Percentiles rank a stretch among this genome's conserved stretches.
phyloP scores from a whole-genome alignment of 2,329 filamentous ascomycete species.

The Stemphylium vesicarium region DNA sequence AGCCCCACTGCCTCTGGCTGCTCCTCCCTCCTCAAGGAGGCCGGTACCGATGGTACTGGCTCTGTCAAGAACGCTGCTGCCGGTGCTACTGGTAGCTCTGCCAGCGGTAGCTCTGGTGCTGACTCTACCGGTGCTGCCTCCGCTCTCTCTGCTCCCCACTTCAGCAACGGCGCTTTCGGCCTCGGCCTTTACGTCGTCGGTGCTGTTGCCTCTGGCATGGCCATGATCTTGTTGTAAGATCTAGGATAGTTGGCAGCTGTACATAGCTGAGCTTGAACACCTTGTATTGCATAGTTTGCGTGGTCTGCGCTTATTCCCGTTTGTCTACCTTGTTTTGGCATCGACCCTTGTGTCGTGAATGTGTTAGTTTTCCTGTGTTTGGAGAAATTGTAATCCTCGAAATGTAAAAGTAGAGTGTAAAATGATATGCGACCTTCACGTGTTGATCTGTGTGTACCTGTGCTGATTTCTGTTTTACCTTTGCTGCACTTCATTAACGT shows the following conservation, averaged over 20 bases:
- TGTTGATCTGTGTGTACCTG: too few species aligned
- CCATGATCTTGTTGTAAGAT: slow-evolving; percentile 61
- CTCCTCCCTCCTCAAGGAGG: slow-evolving; percentile 64
- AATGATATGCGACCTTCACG: too few species aligned
- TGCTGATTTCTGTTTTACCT: too few species aligned
- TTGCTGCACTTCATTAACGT: too few species aligned
- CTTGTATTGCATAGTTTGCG: slow-evolving; percentile 18
- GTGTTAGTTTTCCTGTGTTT: slow-evolving; percentile 1
- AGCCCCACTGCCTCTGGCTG: slow-evolving; percentile 60
- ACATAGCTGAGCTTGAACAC: not conserved
- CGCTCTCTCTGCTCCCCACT: slow-evolving; percentile 52
- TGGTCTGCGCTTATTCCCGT: slow-evolving; percentile 16
- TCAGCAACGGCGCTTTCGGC: slow-evolving; percentile 55
- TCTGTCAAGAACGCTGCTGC: slow-evolving; percentile 54
- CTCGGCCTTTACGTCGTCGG: slow-evolving; percentile 58
- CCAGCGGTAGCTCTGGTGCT: slow-evolving; percentile 21
- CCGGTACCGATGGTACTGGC: slow-evolving; percentile 66
- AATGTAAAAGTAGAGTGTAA: not conserved
- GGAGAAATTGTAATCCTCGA: slow-evolving; percentile 1
- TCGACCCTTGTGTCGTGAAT: not conserved
- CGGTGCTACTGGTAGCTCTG: slow-evolving; percentile 10
- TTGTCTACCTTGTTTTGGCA: slow-evolving; percentile 6
- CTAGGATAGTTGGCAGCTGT: not conserved
- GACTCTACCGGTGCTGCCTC: slow-evolving; percentile 46
- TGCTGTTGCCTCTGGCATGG: slow-evolving; percentile 59